These are phyloP conservation scores for Pythium pyrilobum DNA, from an alignment of 352 stramenopile species.

Conservation along the genomic window DNA sequence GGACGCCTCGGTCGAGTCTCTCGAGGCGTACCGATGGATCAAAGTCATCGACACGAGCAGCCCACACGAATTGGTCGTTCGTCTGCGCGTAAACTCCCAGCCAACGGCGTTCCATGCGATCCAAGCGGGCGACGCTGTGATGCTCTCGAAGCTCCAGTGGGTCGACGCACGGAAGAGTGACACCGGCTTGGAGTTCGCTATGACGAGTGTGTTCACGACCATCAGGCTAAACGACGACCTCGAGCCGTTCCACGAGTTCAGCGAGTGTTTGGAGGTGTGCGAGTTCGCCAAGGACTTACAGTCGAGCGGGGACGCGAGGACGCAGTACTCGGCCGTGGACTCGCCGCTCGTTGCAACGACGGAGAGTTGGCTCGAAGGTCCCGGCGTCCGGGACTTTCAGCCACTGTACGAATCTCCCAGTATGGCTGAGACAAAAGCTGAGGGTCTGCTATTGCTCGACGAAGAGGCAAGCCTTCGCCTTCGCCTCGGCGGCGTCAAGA, in stretches of 20 bases:
- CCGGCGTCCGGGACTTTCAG: not conserved
- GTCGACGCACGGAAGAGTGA: not conserved
- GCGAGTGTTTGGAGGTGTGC: not conserved
- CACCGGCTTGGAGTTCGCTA: conserved; percentile 32
- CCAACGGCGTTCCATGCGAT: conserved; percentile 38
- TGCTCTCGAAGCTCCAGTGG: conserved; percentile 61
- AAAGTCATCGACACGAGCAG: conserved; percentile 58
- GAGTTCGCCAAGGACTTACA: conserved; percentile 10
- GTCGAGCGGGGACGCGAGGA: not conserved
- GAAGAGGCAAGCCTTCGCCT: not conserved
- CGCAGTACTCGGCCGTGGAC: conserved; percentile 10
- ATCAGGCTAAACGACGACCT: conserved; percentile 15
- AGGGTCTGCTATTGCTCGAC: not conserved
- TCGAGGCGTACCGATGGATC: conserved; percentile 38
- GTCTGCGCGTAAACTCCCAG: conserved; percentile 37
- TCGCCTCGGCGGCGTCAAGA: not conserved
- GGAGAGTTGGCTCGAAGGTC: conserved; percentile 17
- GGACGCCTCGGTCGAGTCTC: not conserved
- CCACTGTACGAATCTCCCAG: not conserved
- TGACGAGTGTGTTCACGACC: conserved; percentile 8
- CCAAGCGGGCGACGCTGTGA: conserved; percentile 39
- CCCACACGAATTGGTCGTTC: conserved; percentile 39
- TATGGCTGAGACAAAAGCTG: not conserved
- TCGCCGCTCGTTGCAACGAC: conserved; percentile 6
- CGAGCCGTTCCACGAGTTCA: conserved; percentile 6